Evolutionary conservation across 805 yeast species (phyloP).

Genomic region (Scheffersomyces coipomensis): DNA sequence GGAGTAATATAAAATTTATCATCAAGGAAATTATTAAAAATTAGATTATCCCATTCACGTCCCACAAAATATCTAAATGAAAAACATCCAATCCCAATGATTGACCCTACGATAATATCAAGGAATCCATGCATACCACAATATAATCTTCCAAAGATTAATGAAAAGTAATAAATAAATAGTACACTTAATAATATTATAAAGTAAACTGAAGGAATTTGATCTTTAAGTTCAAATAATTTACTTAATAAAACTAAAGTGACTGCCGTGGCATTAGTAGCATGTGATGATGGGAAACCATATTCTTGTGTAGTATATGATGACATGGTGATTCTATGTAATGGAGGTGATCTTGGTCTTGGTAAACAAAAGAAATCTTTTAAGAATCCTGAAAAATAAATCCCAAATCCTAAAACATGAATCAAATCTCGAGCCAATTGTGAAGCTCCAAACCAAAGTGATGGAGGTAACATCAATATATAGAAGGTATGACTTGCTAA

Average conservation of each 20-base stretch:
- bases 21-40: conserved; percentile 22
- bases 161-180: conserved; percentile 54
- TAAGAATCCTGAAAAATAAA: conserved; percentile 66
- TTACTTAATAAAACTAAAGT: conserved; percentile 43
- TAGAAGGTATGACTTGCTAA: conserved; percentile 93
- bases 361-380: conserved; percentile 91
- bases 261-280: conserved; percentile 92
- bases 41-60: conserved; percentile 45
- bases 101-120: conserved; percentile 67
- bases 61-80: conserved; percentile 44
- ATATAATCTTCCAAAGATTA: conserved; percentile 80
- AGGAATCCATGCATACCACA: conserved; percentile 97
- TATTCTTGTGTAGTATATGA: conserved; percentile 91
- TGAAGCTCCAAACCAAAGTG: conserved; percentile 75
- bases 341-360: conserved; percentile 88
- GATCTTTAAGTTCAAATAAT: conserved; percentile 6
- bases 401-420: conserved; percentile 64
- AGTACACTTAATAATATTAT: conserved; percentile 18
- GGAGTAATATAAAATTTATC: conserved; percentile 32
- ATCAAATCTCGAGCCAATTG: conserved; percentile 58
- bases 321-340: conserved; percentile 84
- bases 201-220: conserved; percentile 9
- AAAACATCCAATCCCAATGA: conserved; percentile 59
- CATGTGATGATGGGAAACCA: conserved; percentile 92
- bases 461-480: conserved; percentile 81